These are phyloP conservation scores for Apiospora aurea DNA, from an alignment of 2,329 filamentous ascomycete species.

Conservation along the genomic window DNA sequence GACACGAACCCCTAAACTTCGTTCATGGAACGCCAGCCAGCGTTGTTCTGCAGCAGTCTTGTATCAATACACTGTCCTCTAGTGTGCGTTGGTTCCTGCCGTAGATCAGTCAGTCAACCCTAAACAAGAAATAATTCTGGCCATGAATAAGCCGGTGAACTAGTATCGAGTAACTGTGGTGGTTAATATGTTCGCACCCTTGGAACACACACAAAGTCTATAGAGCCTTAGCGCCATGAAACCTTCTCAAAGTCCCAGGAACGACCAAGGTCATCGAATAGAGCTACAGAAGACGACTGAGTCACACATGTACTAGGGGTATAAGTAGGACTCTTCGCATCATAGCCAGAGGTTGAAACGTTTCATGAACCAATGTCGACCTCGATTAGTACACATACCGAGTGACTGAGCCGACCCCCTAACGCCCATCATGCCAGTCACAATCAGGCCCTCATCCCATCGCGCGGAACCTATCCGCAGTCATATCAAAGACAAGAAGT, in stretches of 20 bases:
- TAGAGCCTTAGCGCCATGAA: background rate
- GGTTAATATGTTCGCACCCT: background rate
- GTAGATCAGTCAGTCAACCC: too few relatives aligned
- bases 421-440: background rate
- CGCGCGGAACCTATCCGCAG: background rate
- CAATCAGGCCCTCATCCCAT: background rate
- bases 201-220: background rate
- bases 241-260: too few relatives aligned
- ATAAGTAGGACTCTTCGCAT: background rate
- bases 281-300: background rate
- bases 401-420: background rate
- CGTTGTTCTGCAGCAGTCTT: too few relatives aligned
- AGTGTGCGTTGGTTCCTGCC: too few relatives aligned
- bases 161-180: background rate
- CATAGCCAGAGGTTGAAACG: too few relatives aligned
- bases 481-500: background rate
- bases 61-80: too few relatives aligned
- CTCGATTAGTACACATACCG: background rate
- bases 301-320: background rate
- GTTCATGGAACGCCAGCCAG: too few relatives aligned
- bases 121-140: background rate
- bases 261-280: too few relatives aligned
- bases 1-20: too few relatives aligned
- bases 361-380: background rate
- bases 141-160: background rate